A percentile compares a stretch with the other conserved stretches of the same genome.
Conservation (phyloP, 225 moss, liverwort and hornwort genomes). For the Bryoerythrophyllum caledonicum region DNA sequence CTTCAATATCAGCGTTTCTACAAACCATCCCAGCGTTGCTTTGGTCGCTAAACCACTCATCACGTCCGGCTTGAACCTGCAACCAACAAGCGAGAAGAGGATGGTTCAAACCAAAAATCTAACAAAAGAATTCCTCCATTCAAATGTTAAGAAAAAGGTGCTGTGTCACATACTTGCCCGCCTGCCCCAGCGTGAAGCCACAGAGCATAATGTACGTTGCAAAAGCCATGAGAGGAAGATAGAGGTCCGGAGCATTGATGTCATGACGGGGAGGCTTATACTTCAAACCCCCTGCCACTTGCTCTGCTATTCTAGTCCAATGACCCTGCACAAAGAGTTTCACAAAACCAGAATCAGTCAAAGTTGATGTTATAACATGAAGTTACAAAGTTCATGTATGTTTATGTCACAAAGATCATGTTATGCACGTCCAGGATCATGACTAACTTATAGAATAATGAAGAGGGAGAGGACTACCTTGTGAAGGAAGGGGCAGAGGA, state of each 20-base stretch:
- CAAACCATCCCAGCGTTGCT: slow-evolving; percentile 76
- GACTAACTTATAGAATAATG: slow-evolving; percentile 37
- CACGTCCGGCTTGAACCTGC: slow-evolving; percentile 86
- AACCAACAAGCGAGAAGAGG: background rate
- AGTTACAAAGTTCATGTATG: too few species aligned
- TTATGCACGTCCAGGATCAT: background rate
- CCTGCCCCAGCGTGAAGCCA: slow-evolving; percentile 70
- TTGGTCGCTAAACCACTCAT: slow-evolving; percentile 79
- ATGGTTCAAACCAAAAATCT: background rate
- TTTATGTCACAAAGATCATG: too few species aligned
- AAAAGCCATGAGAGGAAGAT: slow-evolving; percentile 95
- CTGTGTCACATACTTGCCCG: slow-evolving; percentile 55
- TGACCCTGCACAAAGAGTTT: slow-evolving; percentile 59
- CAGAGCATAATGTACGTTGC: slow-evolving; percentile 81
- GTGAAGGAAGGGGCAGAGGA: slow-evolving; percentile 64
- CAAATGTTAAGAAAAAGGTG: background rate
- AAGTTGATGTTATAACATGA: background rate
- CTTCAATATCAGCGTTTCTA: slow-evolving; percentile 71
- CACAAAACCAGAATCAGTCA: background rate
- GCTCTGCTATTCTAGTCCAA: slow-evolving; percentile 98
- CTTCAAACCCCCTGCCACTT: slow-evolving; percentile 94
- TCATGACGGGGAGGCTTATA: slow-evolving; percentile 97
- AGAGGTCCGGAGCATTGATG: slow-evolving; percentile 94
- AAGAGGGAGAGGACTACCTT: background rate
- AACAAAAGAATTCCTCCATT: background rate